Evolutionary conservation across 495 filamentous ascomycete genomes (phyloP), one percentile per base, ranked within the genome.

Genomic region (Neurospora cerealis): DNA sequence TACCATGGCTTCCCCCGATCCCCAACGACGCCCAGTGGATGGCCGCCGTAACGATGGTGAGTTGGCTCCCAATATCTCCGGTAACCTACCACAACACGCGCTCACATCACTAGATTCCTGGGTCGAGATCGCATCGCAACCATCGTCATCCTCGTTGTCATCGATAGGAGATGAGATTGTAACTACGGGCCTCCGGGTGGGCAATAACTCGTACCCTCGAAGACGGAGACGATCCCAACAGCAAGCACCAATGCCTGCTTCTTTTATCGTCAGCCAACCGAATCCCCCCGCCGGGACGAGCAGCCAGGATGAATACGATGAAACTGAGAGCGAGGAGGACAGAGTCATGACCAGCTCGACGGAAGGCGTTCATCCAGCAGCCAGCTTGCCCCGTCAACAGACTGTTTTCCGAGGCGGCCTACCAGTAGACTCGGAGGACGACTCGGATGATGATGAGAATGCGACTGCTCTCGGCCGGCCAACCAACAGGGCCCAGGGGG

Each of bases 111-210:
- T 88, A 95, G 96, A 98, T 83, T 98, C 95, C 2, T 99, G 96
- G 96, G 90, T 99, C 79, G 96, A 99, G 81, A 90, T 99, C 72
- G 88, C 93, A 66, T 98, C 96, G 3, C 93, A 96, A 73, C 93
- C 95, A 28, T 97, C 95, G 2, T 89, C 88, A 17, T 95, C 95
- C 11, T 97, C 96, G 17, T 84, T 96, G n/a, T 97, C 95, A 15
- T 97, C 93, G 24, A 91, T 91, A 70, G 91, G 87, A 73, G 94
- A 97, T 71, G 94, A 97, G 72, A 92, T 97, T 76, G 91, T 96
- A 71, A 95, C 92, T 17, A 94, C 93, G 10, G 93, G 93, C 17
- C 88, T 97, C 19, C 89, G 90, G 34, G 90, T 97, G 44, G 89
- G 92, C 75, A 87, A 78, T 73, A 77, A 77, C 77, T 79, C 84